Conservation (phyloP, 1,284 basidiomycete species). For the Cutaneotrichosporon sp. region DNA sequence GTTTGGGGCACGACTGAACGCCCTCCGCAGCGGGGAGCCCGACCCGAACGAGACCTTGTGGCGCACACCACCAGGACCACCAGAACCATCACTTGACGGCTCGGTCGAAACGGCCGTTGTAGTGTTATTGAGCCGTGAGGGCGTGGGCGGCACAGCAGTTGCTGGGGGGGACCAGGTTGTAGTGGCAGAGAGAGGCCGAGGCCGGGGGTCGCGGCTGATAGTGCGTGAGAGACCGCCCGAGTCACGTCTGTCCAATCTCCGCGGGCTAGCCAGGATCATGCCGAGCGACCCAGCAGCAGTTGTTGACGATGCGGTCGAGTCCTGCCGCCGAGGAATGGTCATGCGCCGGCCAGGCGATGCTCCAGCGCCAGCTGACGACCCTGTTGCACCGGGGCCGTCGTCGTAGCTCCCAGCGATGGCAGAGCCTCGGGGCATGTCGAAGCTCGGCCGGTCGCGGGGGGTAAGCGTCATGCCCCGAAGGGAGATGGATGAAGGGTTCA, state of each 20-base stretch:
- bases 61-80: neutral
- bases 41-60: slow-evolving; percentile 28
- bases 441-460: slow-evolving; percentile 32
- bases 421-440: slow-evolving; percentile 34
- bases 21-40: slow-evolving; percentile 24
- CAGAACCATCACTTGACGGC: neutral
- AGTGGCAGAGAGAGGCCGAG: neutral
- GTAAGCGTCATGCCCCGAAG: slow-evolving; percentile 31
- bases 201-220: slow-evolving; percentile 3
- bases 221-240: neutral
- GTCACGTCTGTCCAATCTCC: slow-evolving; percentile 6
- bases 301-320: neutral
- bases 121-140: neutral
- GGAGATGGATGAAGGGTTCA: slow-evolving; percentile 35
- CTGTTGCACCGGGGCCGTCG: slow-evolving; percentile 12
- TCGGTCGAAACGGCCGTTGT: neutral
- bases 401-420: slow-evolving; percentile 8
- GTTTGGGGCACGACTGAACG: slow-evolving; percentile 1
- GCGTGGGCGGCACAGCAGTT: neutral
- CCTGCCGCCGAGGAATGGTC: slow-evolving; percentile 4
- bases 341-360: neutral
- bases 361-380: neutral
- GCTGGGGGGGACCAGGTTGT: neutral
- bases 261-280: neutral
- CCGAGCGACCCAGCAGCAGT: neutral